These are phyloP conservation scores for Alternaria sp. DNA, from an alignment of 2,329 filamentous ascomycete genomes.

Conservation along the genomic window DNA sequence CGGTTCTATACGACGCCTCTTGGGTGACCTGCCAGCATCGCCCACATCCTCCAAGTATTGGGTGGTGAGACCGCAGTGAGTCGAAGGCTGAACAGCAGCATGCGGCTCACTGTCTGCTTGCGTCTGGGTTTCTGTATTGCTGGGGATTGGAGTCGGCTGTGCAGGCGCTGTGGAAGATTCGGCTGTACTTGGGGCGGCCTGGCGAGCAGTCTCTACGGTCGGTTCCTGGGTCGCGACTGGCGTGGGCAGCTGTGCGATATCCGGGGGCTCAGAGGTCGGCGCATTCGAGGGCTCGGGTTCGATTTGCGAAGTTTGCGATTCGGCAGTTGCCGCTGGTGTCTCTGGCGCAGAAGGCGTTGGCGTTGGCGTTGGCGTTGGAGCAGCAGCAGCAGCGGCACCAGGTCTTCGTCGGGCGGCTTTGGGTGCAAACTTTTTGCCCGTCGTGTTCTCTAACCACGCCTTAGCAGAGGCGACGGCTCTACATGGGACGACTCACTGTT, in stretches of 20 bases:
- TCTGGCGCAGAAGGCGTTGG: constrained; percentile 13
- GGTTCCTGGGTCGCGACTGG: constrained; percentile 38
- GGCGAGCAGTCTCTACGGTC: constrained; percentile 12
- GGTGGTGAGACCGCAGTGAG: constrained; percentile 5
- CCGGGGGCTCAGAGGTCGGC: constrained; percentile 22
- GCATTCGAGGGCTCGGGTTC: constrained; percentile 18
- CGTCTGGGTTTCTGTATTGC: background rate
- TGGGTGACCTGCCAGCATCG: constrained; percentile 29
- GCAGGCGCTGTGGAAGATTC: background rate
- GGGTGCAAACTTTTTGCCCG: constrained; percentile 59
- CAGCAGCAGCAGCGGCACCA: constrained; percentile 39
- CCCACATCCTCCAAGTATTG: constrained; percentile 21
- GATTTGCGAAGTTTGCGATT: constrained; percentile 21
- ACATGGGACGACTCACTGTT: constrained; percentile 36
- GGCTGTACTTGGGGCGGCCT: constrained; percentile 9
- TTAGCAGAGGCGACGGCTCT: constrained; percentile 28
- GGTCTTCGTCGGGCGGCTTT: constrained; percentile 58
- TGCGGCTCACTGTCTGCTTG: constrained; percentile 1
- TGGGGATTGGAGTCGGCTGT: background rate
- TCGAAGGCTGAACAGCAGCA: background rate
- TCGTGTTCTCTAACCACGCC: constrained; percentile 48
- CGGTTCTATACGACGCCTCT: constrained; percentile 33
- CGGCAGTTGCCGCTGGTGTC: constrained; percentile 26
- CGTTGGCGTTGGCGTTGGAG: background rate
- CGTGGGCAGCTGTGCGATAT: constrained; percentile 34